phyloP scores from a whole-genome alignment of 352 stramenopile genomes.

The Aphanomyces euteiches region DNA sequence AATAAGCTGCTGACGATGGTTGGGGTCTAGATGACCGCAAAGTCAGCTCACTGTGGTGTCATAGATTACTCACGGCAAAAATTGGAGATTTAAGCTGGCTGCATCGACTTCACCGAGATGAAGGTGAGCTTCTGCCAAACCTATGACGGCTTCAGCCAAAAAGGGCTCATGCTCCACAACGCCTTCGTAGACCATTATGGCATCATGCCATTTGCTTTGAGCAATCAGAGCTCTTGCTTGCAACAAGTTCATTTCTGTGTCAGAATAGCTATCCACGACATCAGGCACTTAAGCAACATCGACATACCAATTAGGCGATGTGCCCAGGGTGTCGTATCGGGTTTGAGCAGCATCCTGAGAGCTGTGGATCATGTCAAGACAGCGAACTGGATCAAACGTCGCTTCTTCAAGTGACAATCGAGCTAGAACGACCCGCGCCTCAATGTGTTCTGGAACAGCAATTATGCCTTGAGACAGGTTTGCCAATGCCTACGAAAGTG shows the following conservation, averaged over 20 bases:
- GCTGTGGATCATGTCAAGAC: slow-evolving; percentile 21
- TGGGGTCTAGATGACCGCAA: slow-evolving; percentile 23
- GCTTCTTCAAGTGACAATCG: slow-evolving; percentile 1
- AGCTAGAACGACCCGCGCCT: slow-evolving; percentile 14
- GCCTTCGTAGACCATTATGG: slow-evolving; percentile 26
- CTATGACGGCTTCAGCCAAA: not conserved
- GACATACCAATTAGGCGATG: slow-evolving; percentile 18
- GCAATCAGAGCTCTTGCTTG: not conserved
- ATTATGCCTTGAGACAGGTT: slow-evolving; percentile 1
- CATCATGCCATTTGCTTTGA: slow-evolving; percentile 10
- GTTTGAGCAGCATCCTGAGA: slow-evolving; percentile 11
- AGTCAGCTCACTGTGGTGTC: slow-evolving; percentile 34
- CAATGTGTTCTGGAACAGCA: slow-evolving; percentile 9
- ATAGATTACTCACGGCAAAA: slow-evolving; percentile 18
- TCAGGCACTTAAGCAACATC: not conserved
- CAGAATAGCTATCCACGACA: not conserved
- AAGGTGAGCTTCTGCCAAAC: slow-evolving; percentile 16
- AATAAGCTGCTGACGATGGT: slow-evolving; percentile 31
- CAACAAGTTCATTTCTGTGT: slow-evolving; percentile 18
- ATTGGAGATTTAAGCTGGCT: slow-evolving; percentile 11
- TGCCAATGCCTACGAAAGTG: slow-evolving; percentile 6
- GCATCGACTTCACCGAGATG: not conserved
- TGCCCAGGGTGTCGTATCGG: slow-evolving; percentile 16
- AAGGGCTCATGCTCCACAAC: slow-evolving; percentile 27
- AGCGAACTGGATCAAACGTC: slow-evolving; percentile 8